A percentile compares a stretch with the other conserved stretches of the same genome.
These are phyloP conservation scores for Aureobasidium mangrovei DNA, from an alignment of 2,329 filamentous ascomycete genomes.

Conservation along the genomic window DNA sequence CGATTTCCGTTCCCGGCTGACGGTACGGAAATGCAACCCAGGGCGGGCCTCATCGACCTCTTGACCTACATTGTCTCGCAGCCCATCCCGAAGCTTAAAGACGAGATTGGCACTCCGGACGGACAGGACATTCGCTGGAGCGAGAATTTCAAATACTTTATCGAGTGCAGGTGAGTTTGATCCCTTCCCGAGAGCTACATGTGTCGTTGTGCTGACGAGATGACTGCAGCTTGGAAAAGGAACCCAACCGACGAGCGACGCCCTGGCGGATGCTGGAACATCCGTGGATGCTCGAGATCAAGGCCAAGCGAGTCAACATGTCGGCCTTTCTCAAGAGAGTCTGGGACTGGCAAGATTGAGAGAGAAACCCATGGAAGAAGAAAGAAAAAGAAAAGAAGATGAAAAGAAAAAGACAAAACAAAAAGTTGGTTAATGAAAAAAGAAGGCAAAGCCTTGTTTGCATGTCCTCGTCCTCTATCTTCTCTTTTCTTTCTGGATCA, in stretches of 20 bases:
- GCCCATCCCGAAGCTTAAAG: slow-evolving; percentile 88
- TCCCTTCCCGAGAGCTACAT: not conserved
- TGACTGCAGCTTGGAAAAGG: slow-evolving; percentile 74
- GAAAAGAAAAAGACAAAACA: not conserved
- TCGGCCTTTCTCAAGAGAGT: slow-evolving; percentile 85
- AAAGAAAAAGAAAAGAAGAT: not conserved
- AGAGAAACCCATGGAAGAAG: not conserved
- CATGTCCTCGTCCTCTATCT: not conserved
- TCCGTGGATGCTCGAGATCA: slow-evolving; percentile 98
- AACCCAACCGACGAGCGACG: slow-evolving; percentile 73
- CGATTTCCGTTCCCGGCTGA: slow-evolving; percentile 97
- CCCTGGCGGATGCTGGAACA: slow-evolving; percentile 99
- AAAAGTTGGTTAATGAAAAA: not conserved
- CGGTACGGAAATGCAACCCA: slow-evolving; percentile 88
- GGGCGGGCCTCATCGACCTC: slow-evolving; percentile 86
- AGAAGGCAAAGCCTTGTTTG: not conserved
- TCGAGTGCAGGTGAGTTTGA: slow-evolving; percentile 85
- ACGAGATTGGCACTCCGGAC: slow-evolving; percentile 54
- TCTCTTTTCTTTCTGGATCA: not conserved
- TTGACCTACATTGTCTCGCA: slow-evolving; percentile 96
- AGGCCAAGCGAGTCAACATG: slow-evolving; percentile 95
- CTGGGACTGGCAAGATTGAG: slow-evolving; percentile 84
- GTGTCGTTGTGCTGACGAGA: slow-evolving; percentile 20
- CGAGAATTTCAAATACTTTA: slow-evolving; percentile 97
- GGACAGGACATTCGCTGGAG: slow-evolving; percentile 87